phyloP scores from a whole-genome alignment of 2,329 filamentous ascomycete species.

The Huntiella moniliformis region DNA sequence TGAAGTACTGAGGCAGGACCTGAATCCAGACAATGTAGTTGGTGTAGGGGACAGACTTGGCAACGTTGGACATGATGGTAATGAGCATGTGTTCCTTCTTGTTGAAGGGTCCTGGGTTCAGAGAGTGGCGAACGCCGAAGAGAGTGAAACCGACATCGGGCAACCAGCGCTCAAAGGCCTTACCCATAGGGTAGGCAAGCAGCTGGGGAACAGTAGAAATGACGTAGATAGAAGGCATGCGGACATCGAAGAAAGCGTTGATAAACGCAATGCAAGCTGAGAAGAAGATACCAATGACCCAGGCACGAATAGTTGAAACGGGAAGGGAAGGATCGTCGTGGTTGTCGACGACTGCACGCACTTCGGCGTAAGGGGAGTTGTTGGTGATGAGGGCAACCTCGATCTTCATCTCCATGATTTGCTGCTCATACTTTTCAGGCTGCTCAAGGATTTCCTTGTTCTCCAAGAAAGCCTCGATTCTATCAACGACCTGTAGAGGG shows the following conservation, averaged over 20 bases:
- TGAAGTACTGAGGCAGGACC: constrained; percentile 28
- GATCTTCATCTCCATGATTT: constrained; percentile 33
- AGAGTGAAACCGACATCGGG: constrained; percentile 27
- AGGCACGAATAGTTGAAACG: constrained; percentile 32
- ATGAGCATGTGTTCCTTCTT: constrained; percentile 39
- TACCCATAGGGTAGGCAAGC: constrained; percentile 30
- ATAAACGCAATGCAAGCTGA: constrained; percentile 26
- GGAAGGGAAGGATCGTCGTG: constrained; percentile 31
- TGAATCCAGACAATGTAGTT: constrained; percentile 32
- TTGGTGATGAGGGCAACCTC: constrained; percentile 32
- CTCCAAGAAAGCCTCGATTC: constrained; percentile 19
- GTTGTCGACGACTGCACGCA: constrained; percentile 34
- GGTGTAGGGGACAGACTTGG: constrained; percentile 28
- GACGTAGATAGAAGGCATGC: constrained; percentile 31
- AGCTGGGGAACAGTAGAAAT: constrained; percentile 34
- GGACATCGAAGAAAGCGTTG: constrained; percentile 37
- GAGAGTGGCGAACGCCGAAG: constrained; percentile 16
- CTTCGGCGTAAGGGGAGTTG: constrained; percentile 37
- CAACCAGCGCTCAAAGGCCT: constrained; percentile 24
- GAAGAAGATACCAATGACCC: constrained; percentile 30
- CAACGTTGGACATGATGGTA: constrained; percentile 35
- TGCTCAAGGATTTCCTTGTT: constrained; percentile 18
- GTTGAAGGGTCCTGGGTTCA: constrained; percentile 33
- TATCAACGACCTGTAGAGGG: constrained; percentile 19
- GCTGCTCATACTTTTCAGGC: constrained; percentile 22